phyloP scores from a whole-genome alignment of 805 yeast genomes.

The Teunomyces pallodes region DNA sequence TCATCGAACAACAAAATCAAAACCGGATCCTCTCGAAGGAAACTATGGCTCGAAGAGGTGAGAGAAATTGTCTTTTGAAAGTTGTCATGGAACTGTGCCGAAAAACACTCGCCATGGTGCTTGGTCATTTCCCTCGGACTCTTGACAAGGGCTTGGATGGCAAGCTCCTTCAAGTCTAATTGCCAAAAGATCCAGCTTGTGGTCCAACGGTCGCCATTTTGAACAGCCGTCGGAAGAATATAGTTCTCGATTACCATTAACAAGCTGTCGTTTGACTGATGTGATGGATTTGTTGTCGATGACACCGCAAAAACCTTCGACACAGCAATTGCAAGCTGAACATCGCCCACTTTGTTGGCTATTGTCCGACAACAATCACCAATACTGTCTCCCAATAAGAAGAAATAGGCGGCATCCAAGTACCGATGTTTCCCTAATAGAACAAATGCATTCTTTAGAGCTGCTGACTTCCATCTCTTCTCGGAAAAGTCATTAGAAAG shows the following conservation, averaged over 20 bases:
- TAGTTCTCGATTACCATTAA: constrained; percentile 46
- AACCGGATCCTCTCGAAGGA: constrained; percentile 78
- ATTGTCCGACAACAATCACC: constrained; percentile 77
- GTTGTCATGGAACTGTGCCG: constrained; percentile 16
- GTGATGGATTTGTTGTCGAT: not conserved
- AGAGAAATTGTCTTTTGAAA: constrained; percentile 5
- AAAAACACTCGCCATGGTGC: constrained; percentile 18
- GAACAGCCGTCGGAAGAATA: constrained; percentile 56
- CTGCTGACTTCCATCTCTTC: constrained; percentile 83
- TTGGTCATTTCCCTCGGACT: constrained; percentile 40
- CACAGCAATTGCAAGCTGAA: constrained; percentile 74
- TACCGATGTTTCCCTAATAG: constrained; percentile 84
- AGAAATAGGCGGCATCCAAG: constrained; percentile 85
- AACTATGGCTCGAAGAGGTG: constrained; percentile 27
- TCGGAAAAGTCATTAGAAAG: constrained; percentile 72
- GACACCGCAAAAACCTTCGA: constrained; percentile 61
- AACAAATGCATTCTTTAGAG: constrained; percentile 89
- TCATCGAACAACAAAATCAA: constrained; percentile 62
- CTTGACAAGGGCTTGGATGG: constrained; percentile 66
- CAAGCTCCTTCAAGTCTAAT: constrained; percentile 32
- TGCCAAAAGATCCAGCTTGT: constrained; percentile 81
- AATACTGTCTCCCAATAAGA: constrained; percentile 71
- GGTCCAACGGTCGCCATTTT: constrained; percentile 74
- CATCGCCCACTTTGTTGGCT: constrained; percentile 62
- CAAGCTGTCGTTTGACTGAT: constrained; percentile 23